Evolutionary conservation across 495 filamentous ascomycete genomes (phyloP), one percentile per base, ranked within the genome.

Genomic region (Entonaema liquescens): DNA sequence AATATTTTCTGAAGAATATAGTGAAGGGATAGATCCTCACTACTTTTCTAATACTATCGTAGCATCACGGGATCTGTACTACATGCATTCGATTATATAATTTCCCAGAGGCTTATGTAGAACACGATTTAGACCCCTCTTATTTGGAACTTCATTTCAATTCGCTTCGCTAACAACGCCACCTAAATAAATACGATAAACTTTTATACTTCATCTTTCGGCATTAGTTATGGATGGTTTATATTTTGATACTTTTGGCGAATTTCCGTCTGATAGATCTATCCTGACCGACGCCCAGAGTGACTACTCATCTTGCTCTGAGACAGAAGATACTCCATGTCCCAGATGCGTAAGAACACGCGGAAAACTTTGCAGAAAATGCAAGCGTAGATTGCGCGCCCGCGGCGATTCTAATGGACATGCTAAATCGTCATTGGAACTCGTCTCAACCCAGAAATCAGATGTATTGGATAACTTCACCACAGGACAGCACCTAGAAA

Each of bases 171-270:
- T 6, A n/a, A 40, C 1, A 40, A 17, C 6, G n/a, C 36, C 13
- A 40, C 6, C 29, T 31, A 31, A 31, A 2, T 11, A 23, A n/a
- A n/a, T n/a, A n/a, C n/a, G n/a, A n/a, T n/a, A n/a, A n/a, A n/a
- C n/a, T n/a, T n/a, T n/a, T n/a, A n/a, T n/a, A n/a, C n/a, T n/a
- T n/a, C n/a, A n/a, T n/a, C 9, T 50, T 50, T 50, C 0, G 17
- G 21, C 21, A 7, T 11, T 26, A 12, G 23, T 23, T 26, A 53
- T 53, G 50, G 50, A 53, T 17, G 25, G 12, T 28, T n/a, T 53
- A 53, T 53, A 53, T 29, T 28, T 28, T n/a, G 50, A 53, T 53
- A 53, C 50, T 13, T 53, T 28, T 29, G 50, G 50, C 28, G 50
- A 53, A 53, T 7, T 1, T 13, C n/a, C 50, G 25, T 28, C 15